A percentile compares a stretch with the other conserved stretches of the same genome.
Evolutionary conservation across 1,139 yeast species (phyloP).

Genomic region (Kodamaea alishanica): DNA sequence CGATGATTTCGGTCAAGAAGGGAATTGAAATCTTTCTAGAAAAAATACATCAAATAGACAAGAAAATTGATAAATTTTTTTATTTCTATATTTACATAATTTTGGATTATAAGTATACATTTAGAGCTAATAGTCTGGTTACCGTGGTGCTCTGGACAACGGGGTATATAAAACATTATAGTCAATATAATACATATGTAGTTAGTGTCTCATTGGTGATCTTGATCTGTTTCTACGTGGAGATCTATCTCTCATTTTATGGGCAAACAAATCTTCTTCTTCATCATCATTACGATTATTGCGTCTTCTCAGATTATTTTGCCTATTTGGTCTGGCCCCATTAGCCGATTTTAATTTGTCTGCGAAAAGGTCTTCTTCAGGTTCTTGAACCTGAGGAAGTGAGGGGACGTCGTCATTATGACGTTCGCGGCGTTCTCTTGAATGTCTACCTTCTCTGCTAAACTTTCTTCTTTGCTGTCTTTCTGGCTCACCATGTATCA

Average conservation of each 20-base stretch:
- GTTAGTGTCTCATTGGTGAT: slow-evolving; percentile 15
- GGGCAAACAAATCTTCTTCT: slow-evolving; percentile 43
- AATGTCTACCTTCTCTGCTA: slow-evolving; percentile 10
- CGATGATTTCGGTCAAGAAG: slow-evolving; percentile 94
- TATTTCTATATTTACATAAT: neutral
- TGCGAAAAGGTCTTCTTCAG: slow-evolving; percentile 15
- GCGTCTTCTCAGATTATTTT: neutral
- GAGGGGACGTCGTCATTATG: slow-evolving; percentile 2
- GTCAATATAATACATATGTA: no score
- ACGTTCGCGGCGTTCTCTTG: slow-evolving; percentile 6
- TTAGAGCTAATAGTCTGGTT: no score
- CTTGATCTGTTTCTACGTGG: slow-evolving; percentile 5
- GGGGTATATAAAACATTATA: neutral
- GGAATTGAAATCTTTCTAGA: slow-evolving; percentile 48
- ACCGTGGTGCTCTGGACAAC: no score
- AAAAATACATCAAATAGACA: neutral
- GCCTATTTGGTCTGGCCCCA: slow-evolving; percentile 7
- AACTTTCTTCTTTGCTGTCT: slow-evolving; percentile 18
- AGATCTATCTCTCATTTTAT: slow-evolving; percentile 18
- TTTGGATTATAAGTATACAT: neutral
- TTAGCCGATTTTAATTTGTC: slow-evolving; percentile 11
- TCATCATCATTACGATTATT: slow-evolving; percentile 14
- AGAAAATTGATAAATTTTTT: no score
- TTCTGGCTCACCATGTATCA: slow-evolving; percentile 73
- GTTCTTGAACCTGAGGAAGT: neutral